These are phyloP conservation scores for Triticum aestivum DNA, from an alignment of 176 grass and related monocot species.

Conservation along the genomic window DNA sequence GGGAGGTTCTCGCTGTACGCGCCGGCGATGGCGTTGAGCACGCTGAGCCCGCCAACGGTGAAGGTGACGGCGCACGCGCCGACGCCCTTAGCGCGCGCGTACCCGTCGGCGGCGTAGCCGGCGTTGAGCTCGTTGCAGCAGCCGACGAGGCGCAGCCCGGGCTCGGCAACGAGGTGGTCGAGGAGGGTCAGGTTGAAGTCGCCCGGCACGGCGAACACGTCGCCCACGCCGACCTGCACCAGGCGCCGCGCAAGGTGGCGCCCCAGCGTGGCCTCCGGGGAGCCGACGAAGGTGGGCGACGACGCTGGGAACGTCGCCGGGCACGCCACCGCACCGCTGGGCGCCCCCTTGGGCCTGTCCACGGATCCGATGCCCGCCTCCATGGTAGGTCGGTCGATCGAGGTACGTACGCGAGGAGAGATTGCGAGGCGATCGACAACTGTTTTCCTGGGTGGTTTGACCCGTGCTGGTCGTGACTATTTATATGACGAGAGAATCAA, in stretches of 20 bases:
- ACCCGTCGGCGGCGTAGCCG: conserved; percentile 59
- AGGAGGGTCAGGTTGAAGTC: conserved; percentile 21
- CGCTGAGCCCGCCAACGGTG: conserved; percentile 63
- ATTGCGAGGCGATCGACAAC: not conserved
- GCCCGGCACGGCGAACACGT: conserved; percentile 14
- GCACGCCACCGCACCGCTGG: not conserved
- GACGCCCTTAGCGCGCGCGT: conserved; percentile 47
- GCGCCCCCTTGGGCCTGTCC: conserved; percentile 6
- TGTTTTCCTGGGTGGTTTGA: conserved; percentile 1
- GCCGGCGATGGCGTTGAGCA: conserved; percentile 56
- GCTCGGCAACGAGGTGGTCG: conserved; percentile 19
- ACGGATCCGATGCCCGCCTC: not conserved
- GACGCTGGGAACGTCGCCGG: not conserved
- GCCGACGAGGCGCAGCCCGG: conserved; percentile 27
- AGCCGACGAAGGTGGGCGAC: not conserved
- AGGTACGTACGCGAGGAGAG: not conserved
- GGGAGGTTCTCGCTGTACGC: conserved; percentile 58
- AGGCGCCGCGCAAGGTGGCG: conserved; percentile 5
- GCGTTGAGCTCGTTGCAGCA: conserved; percentile 75
- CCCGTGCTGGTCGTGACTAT: not conserved
- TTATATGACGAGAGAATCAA: not conserved
- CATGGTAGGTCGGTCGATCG: not conserved
- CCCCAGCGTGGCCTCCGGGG: not conserved
- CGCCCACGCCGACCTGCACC: conserved; percentile 18
- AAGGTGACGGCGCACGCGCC: conserved; percentile 63